Conservation (phyloP, 177 flowering plant species). For the Vitis hybrid region DNA sequence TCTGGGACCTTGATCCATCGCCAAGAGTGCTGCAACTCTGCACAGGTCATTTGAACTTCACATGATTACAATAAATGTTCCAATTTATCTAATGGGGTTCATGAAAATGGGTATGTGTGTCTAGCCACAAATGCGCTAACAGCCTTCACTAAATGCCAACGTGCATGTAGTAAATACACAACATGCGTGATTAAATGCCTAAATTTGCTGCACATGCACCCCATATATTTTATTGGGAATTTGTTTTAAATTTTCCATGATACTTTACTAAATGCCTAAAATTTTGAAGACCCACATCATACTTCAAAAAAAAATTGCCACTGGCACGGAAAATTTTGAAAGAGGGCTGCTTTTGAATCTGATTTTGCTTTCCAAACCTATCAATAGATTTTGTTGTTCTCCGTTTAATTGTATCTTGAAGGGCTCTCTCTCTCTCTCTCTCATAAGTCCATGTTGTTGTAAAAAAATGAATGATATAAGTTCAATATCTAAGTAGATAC, state of each 20-base stretch:
- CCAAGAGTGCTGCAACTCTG: neutral
- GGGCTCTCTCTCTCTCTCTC: too few species aligned
- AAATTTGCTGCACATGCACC: conserved; percentile 27
- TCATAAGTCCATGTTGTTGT: too few species aligned
- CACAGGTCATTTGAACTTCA: conserved; percentile 8
- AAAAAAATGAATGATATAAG: too few species aligned
- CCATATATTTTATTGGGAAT: neutral
- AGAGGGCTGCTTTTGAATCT: neutral
- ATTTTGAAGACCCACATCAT: conserved; percentile 4
- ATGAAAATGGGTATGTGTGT: conserved; percentile 30
- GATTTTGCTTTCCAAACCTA: neutral
- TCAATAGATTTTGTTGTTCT: too few species aligned
- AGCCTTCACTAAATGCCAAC: conserved; percentile 37
- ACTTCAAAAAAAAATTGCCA: neutral
- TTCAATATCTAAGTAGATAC: too few species aligned
- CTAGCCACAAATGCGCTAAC: conserved; percentile 35
- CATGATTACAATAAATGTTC: conserved; percentile 36
- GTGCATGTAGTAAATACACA: conserved; percentile 40
- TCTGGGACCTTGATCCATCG: too few species aligned
- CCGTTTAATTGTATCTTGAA: too few species aligned
- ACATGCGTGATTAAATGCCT: conserved; percentile 24
- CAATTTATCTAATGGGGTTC: conserved; percentile 4
- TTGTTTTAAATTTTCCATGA: neutral
- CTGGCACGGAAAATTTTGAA: conserved; percentile 10
- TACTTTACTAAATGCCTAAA: neutral